Base-by-base conservation (phyloP, 2,329 filamentous ascomycete species). In the Dendrostoma leiphaemia region DNA sequence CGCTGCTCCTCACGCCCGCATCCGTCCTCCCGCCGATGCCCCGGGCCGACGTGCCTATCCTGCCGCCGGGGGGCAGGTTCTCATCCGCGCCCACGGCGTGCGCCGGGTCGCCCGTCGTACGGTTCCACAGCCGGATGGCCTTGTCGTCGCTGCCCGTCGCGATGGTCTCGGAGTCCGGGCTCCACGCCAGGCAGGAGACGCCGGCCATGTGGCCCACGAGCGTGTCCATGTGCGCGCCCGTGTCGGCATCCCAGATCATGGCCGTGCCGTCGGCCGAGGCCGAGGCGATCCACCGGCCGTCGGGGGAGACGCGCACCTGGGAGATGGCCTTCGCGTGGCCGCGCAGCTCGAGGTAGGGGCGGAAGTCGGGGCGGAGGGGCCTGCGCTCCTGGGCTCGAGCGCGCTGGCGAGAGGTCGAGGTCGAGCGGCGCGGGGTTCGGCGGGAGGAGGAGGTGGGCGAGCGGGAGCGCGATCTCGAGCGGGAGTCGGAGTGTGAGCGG, bases 131-230 rank as follows among this genome's bases (percentile, higher is more conserved):
- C 2, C 94, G 84, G 59, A 99, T 97, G 1, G 89, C 85, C 74
- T 99, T 99, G 79, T 99, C 94, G 71, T 99, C 94, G 5, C 90
- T 93, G 23, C 93, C 94, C 9, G 90, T 93, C 4, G 93, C 94
- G 44, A 99, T 80, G 3, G 89, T 90, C 62, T 86, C 86, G 58
- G 88, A 91, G 69, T 97, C 91, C 0, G 93, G 92, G 56, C 88
- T 88, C 94, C 94, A 99, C n/a, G 92, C 87, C 45, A 99, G 81
- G 35, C 91, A 93, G 29, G 90, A 96, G 17, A 99, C 85, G 57
- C 94, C 94, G 0, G 93, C 92, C 67, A 97, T 82, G 73, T 99
- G 94, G 6, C 92, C 94, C 65, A 96, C 89, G 23, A 99, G 83
- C 0, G 91, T 96, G 64, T 96, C 89, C 67, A 93, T 84, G 58